Conservation (phyloP, 139 green algal species). For the Coelastrella sp. region DNA sequence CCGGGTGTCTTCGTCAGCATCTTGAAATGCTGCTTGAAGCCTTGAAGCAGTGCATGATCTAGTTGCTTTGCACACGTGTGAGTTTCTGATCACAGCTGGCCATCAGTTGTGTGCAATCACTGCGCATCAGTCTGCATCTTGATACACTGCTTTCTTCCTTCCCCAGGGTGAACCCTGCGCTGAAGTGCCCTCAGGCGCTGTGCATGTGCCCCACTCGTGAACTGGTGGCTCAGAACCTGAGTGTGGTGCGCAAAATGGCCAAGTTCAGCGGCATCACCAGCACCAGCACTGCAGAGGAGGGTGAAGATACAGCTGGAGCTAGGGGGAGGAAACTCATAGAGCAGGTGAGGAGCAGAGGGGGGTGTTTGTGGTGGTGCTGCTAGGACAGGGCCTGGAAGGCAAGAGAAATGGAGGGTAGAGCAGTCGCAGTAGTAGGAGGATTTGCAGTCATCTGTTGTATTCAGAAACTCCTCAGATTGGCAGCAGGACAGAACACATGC, state of each 20-base stretch:
- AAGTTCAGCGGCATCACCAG: constrained; percentile 79
- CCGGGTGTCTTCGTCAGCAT: too few relatives aligned
- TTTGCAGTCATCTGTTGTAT: too few relatives aligned
- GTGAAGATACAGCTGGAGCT: constrained; percentile 23
- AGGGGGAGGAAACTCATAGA: constrained; percentile 41
- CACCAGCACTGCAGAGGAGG: constrained; percentile 60
- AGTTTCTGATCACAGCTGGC: too few relatives aligned
- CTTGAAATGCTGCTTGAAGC: not conserved
- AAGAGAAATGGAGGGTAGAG: too few relatives aligned
- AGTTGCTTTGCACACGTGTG: not conserved
- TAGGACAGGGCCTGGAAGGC: too few relatives aligned
- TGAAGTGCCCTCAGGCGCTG: constrained; percentile 88
- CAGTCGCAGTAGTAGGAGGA: too few relatives aligned
- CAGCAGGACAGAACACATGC: too few relatives aligned
- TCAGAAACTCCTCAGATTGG: too few relatives aligned
- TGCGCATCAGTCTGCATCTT: not conserved
- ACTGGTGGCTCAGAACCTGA: constrained; percentile 95
- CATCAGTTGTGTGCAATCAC: too few relatives aligned
- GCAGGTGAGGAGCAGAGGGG: too few relatives aligned
- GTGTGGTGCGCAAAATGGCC: constrained; percentile 90
- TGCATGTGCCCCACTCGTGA: constrained; percentile 98
- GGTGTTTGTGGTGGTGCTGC: too few relatives aligned
- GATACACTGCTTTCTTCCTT: not conserved
- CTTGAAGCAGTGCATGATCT: not conserved
- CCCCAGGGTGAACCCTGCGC: constrained; percentile 82